Evolutionary conservation across 2,329 filamentous ascomycete genomes (phyloP).

Genomic region (Didymella lethalis): DNA sequence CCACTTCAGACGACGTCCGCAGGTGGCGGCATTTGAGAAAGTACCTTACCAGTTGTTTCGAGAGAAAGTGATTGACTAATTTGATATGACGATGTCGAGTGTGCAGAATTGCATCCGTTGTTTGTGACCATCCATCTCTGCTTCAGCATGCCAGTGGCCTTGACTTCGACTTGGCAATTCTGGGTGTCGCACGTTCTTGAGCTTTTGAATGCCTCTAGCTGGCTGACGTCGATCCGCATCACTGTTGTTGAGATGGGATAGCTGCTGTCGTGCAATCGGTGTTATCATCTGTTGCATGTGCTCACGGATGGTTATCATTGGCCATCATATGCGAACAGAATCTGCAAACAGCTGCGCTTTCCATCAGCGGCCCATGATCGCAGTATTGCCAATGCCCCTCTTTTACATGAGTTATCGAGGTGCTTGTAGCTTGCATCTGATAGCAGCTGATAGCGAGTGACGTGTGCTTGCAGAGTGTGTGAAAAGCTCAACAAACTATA

Average conservation of each 20-base stretch:
- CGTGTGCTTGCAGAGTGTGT: background rate
- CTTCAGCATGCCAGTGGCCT: background rate
- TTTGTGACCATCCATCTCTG: background rate
- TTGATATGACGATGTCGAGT: background rate
- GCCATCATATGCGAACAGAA: background rate
- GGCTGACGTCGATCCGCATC: background rate
- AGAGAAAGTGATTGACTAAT: background rate
- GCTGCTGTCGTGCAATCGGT: background rate
- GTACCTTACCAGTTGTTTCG: background rate
- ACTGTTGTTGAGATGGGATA: background rate
- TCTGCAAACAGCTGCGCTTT: conserved; percentile 11
- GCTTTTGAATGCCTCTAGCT: background rate
- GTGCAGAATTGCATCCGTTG: background rate
- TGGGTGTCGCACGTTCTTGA: background rate
- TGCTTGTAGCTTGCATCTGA: conserved; percentile 6
- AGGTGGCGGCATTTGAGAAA: background rate
- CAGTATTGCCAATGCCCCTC: conserved; percentile 5
- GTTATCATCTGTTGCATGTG: background rate
- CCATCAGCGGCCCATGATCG: conserved; percentile 8
- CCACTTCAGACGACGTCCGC: conserved; percentile 21
- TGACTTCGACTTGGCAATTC: background rate
- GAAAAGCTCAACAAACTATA: background rate
- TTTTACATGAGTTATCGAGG: conserved; percentile 16
- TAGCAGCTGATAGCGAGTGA: conserved; percentile 6
- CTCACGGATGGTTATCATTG: conserved; percentile 3